These are phyloP conservation scores for Yarrowia sp. DNA, from an alignment of 805 yeast genomes.

Conservation along the genomic window DNA sequence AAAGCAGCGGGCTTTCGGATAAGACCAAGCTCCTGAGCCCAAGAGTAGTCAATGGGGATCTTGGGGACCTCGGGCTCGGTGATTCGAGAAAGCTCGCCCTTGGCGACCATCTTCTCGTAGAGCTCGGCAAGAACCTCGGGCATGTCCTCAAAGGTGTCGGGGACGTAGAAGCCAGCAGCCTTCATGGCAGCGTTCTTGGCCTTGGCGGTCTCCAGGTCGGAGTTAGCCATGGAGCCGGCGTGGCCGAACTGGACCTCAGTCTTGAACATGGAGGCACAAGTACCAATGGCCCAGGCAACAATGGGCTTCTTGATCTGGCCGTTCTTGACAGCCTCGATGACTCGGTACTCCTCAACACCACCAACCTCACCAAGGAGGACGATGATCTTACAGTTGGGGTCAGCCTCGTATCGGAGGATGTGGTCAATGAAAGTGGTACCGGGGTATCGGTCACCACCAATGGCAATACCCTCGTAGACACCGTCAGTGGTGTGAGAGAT, in stretches of 20 bases:
- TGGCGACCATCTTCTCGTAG: constrained; percentile 64
- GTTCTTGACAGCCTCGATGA: constrained; percentile 61
- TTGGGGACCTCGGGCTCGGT: constrained; percentile 47
- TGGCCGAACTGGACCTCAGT: constrained; percentile 61
- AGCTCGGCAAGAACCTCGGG: constrained; percentile 49
- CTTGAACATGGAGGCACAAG: constrained; percentile 67
- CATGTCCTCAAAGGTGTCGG: constrained; percentile 61
- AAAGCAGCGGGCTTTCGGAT: constrained; percentile 49
- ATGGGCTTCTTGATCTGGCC: constrained; percentile 65
- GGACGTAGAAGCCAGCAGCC: constrained; percentile 90
- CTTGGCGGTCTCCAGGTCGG: constrained; percentile 65
- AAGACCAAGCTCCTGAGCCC: constrained; percentile 49
- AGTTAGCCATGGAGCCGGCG: constrained; percentile 69
- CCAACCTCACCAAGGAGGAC: constrained; percentile 68
- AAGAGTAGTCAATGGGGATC: constrained; percentile 47
- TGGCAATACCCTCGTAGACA: constrained; percentile 58
- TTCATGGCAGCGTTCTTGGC: constrained; percentile 72
- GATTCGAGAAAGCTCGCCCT: constrained; percentile 40
- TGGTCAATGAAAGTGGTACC: constrained; percentile 70
- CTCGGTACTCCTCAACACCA: constrained; percentile 71
- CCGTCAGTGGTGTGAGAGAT: constrained; percentile 46
- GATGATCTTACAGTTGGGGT: constrained; percentile 63
- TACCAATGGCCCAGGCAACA: constrained; percentile 70
- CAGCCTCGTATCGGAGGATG: constrained; percentile 59
- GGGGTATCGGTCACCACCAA: constrained; percentile 73